Base-by-base conservation (phyloP, 164 flowering plant species). In the Chimonanthus praecox region DNA sequence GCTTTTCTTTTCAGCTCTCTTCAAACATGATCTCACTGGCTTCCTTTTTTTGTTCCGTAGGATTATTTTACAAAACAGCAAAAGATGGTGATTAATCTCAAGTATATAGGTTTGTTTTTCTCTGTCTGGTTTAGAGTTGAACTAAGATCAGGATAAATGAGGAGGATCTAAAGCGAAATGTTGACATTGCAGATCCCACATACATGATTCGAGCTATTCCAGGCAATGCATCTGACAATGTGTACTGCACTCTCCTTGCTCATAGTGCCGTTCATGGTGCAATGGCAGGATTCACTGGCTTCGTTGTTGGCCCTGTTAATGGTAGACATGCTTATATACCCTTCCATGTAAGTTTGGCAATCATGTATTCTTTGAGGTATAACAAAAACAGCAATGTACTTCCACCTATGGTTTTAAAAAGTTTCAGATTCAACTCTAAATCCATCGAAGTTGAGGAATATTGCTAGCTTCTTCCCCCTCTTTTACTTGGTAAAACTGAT, bases 121-220 rank as follows among this genome's bases (percentile, higher is more conserved):
- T 45, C 15, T 67, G 64, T 54, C 15, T 67, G 64, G 58, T 62
- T 10, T 16, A 11, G 16, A 33, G 47, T 63, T 20, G 46, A 33
- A 49, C 51, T 51, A 49, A 5, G 72, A 75, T 21, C 33, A 60
- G 60, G n/a, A 8, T 9, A 64, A 10, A 33, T 15, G 15, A 66
- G 44, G 48, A 68, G 33, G 73, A 47, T 62, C 71, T 72, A 13
- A 33, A 71, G 64, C 21, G 58, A 71, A 13, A 33, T 7, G 47
- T n/a, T 66, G 49, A 44, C 16, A 16, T 74, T 65, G 58, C 85
- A 95, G 99, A 95, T 87, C 99, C 99, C 11, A 95, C 98, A 0
- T 95, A 95, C 80, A 95, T 95, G 99, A 93, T 95, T 50, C 92
- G 98, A 51, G 99, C 98, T 47, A 75, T 95, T 80, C 99, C 99